Percentiles rank a stretch among this genome's conserved stretches.
phyloP scores from a whole-genome alignment of 495 filamentous ascomycete species.

The Penicillium waksmanii region DNA sequence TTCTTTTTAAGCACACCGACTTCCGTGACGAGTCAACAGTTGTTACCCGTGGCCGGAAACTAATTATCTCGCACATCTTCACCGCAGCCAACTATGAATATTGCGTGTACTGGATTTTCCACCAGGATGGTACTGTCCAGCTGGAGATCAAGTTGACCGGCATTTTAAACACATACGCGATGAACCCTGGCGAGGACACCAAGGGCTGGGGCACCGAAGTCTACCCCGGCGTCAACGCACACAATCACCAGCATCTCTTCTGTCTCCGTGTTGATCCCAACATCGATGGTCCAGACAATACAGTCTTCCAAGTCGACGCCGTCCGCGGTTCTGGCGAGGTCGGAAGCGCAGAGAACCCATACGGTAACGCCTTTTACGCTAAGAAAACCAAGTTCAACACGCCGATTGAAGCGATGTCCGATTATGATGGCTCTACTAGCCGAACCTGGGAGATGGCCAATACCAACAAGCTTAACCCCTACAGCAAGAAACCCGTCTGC shows the following conservation, averaged over 20 bases:
- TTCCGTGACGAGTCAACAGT: conserved; percentile 71
- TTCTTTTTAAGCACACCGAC: conserved; percentile 84
- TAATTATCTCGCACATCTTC: conserved; percentile 69
- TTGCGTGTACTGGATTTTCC: conserved; percentile 57
- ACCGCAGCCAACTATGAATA: conserved; percentile 69
- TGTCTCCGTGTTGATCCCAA: conserved; percentile 89
- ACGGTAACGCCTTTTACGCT: conserved; percentile 95
- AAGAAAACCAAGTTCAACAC: conserved; percentile 82
- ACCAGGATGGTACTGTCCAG: conserved; percentile 53
- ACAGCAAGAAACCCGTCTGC: conserved; percentile 82
- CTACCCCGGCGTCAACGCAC: conserved; percentile 78
- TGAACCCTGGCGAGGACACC: conserved; percentile 83
- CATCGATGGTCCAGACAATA: conserved; percentile 77
- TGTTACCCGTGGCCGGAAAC: conserved; percentile 68
- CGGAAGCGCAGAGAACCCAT: conserved; percentile 80
- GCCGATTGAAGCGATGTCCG: conserved; percentile 69
- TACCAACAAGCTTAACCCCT: conserved; percentile 78
- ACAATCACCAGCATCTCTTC: conserved; percentile 96
- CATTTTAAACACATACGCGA: conserved; percentile 67
- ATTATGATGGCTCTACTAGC: conserved; percentile 79
- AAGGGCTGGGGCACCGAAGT: conserved; percentile 93
- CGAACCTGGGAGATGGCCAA: conserved; percentile 94
- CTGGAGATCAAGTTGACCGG: conserved; percentile 55
- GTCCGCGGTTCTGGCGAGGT: conserved; percentile 59
- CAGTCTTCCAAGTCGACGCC: conserved; percentile 26